A percentile compares a stretch with the other conserved stretches of the same genome.
phyloP scores from a whole-genome alignment of 805 yeast genomes.

The Blastobotrys peoriensis region DNA sequence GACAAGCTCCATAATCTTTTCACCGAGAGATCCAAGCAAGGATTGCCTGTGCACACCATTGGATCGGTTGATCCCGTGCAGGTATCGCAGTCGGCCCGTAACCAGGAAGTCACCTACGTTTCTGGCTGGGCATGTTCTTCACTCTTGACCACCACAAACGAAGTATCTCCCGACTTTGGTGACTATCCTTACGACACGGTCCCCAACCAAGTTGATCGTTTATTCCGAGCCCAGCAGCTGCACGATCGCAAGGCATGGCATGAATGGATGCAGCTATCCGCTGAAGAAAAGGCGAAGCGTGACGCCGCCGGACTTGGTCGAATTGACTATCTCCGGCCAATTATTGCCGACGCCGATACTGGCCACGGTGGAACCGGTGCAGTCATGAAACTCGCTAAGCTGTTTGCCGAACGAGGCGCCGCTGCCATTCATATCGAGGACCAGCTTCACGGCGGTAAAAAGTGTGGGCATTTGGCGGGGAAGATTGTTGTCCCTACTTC shows the following conservation, averaged over 20 bases:
- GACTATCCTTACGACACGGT: slow-evolving; percentile 66
- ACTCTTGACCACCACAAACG: slow-evolving; percentile 53
- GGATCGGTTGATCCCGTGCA: slow-evolving; percentile 62
- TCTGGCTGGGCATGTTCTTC: slow-evolving; percentile 61
- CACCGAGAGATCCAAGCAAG: slow-evolving; percentile 35
- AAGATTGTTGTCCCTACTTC: slow-evolving; percentile 56
- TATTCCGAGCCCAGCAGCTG: slow-evolving; percentile 51
- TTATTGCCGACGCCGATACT: slow-evolving; percentile 62
- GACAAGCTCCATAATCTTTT: slow-evolving; percentile 44
- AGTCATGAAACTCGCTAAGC: slow-evolving; percentile 58
- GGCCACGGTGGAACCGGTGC: slow-evolving; percentile 61
- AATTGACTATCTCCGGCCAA: slow-evolving; percentile 53
- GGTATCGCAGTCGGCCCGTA: slow-evolving; percentile 49
- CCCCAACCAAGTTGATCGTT: slow-evolving; percentile 57
- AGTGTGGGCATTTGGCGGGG: slow-evolving; percentile 60
- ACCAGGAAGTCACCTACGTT: slow-evolving; percentile 48
- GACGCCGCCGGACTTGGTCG: slow-evolving; percentile 23
- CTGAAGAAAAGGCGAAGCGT: slow-evolving; percentile 23
- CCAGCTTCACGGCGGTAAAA: slow-evolving; percentile 59
- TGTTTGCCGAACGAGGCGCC: slow-evolving; percentile 63
- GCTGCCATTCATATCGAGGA: slow-evolving; percentile 63
- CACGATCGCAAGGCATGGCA: slow-evolving; percentile 49
- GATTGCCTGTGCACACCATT: slow-evolving; percentile 48
- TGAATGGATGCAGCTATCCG: slow-evolving; percentile 32
- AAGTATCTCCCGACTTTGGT: slow-evolving; percentile 61